Evolutionary conservation across 805 yeast genomes (phyloP), one percentile per base, ranked within the genome.

Genomic region (Brettanomyces anomalus): DNA sequence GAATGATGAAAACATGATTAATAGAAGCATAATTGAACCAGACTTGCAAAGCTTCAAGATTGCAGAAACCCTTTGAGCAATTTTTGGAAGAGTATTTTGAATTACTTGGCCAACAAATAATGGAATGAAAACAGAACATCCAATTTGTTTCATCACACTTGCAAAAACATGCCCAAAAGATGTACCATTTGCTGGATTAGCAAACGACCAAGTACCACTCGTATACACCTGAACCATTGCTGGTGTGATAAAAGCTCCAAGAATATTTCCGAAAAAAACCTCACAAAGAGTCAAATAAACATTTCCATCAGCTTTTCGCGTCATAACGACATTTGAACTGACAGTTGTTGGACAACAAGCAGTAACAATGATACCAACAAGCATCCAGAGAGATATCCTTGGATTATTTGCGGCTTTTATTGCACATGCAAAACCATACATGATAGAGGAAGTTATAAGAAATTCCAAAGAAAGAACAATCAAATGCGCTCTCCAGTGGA

Each of bases 281-380:
- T 86, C 95, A 58, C 93, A 81, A 5, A 86, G 66, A 16, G 95
- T 81, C 42, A 87, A 63, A 15, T 55, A 47, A 49, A 77, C 89
- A 60, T 87, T 85, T 7, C 96, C 96, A 50, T 81, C 79, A 0
- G 96, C 95, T 45, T 74, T 74, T 42, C 79, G 72, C 5, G 96
- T 88, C 96, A 88, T 88, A 24, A 88, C 89, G 24, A 88, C 96
- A 57, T 88, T 88, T 2, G 96, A 86, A 0, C 89, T 77, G 16
- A 88, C 95, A 0, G 96, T 88, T 7, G 96, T 88, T 24, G 96
- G 96, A 59, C 94, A 85, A 11, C 90, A 75, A 26, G 85, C 85
- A 2, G 95, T 84, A 37, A 86, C 82, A 16, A 88, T 75, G 45
- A 88, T 61, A 1, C 96, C 96, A 13, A 83, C 83, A 18, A 88